Evolutionary conservation across 2,329 filamentous ascomycete genomes (phyloP).

Genomic region (Golovinomyces cichoracearum): DNA sequence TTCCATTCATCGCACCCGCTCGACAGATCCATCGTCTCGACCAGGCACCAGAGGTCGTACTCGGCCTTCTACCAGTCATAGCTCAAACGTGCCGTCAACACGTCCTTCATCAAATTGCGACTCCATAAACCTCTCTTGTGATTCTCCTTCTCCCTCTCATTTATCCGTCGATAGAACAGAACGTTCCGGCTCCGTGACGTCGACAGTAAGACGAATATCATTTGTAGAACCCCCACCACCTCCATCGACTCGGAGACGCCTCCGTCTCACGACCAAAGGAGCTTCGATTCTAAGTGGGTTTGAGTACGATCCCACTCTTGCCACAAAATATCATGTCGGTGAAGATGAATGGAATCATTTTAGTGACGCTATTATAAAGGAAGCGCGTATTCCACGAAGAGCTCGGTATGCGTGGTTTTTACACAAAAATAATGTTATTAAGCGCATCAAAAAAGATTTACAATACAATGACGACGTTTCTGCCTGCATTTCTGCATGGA

Average conservation of each 20-base stretch:
- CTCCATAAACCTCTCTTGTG: not conserved
- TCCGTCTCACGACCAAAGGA: slow-evolving; percentile 8
- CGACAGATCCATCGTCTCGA: not conserved
- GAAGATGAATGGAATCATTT: slow-evolving; percentile 9
- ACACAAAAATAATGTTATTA: slow-evolving; percentile 6
- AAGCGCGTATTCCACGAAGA: slow-evolving; percentile 5
- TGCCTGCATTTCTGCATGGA: slow-evolving; percentile 7
- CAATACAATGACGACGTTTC: slow-evolving; percentile 8
- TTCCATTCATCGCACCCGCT: not conserved
- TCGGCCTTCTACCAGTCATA: not conserved
- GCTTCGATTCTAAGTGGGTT: slow-evolving; percentile 8
- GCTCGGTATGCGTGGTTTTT: slow-evolving; percentile 6
- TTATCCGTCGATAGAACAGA: not conserved
- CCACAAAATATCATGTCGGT: slow-evolving; percentile 8
- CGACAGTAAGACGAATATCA: slow-evolving; percentile 8
- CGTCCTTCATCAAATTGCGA: not conserved
- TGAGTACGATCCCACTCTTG: slow-evolving; percentile 7
- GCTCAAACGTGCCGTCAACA: not conserved
- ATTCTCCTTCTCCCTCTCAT: not conserved
- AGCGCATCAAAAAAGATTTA: slow-evolving; percentile 7
- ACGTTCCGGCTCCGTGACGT: slow-evolving; percentile 7
- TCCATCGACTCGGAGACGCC: slow-evolving; percentile 4
- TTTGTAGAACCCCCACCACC: slow-evolving; percentile 8
- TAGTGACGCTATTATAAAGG: slow-evolving; percentile 6
- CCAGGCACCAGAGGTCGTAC: not conserved